These are phyloP conservation scores for Phaeotremella fagi DNA, from an alignment of 768 basidiomycete genomes.

Conservation along the genomic window DNA sequence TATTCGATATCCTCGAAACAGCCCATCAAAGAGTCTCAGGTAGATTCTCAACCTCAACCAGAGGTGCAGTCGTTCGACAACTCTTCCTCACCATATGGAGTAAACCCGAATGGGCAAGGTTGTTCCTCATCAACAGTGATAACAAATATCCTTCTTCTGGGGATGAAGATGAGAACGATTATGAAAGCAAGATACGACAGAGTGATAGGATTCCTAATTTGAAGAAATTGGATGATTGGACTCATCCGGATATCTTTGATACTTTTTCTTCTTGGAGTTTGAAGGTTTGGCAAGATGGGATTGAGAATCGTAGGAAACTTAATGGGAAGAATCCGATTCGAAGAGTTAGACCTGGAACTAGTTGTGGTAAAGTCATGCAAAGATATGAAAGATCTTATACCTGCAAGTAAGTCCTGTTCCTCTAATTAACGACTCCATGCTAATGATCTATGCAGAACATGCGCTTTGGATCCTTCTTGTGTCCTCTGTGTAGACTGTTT, in stretches of 20 bases:
- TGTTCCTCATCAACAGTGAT: slow-evolving; percentile 4
- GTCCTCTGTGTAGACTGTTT: slow-evolving; percentile 88
- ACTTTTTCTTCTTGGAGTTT: slow-evolving; percentile 8
- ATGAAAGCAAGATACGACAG: neutral
- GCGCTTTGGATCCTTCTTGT: slow-evolving; percentile 80
- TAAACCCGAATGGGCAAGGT: slow-evolving; percentile 7
- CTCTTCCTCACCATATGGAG: slow-evolving; percentile 13
- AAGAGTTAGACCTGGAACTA: slow-evolving; percentile 16
- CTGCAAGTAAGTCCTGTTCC: slow-evolving; percentile 38
- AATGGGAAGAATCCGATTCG: slow-evolving; percentile 8
- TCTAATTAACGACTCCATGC: neutral
- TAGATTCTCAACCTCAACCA: slow-evolving; percentile 4
- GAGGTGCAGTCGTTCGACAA: slow-evolving; percentile 4
- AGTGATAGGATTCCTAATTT: neutral
- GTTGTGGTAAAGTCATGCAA: slow-evolving; percentile 36
- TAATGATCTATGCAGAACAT: slow-evolving; percentile 61
- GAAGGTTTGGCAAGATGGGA: slow-evolving; percentile 4
- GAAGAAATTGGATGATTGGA: slow-evolving; percentile 6
- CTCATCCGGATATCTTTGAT: neutral
- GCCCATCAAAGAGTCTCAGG: slow-evolving; percentile 4
- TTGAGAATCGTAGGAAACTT: slow-evolving; percentile 2
- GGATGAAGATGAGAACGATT: neutral
- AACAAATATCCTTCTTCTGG: neutral
- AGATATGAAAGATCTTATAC: slow-evolving; percentile 39
- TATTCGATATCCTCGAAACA: slow-evolving; percentile 11